phyloP scores from a whole-genome alignment of 2,329 filamentous ascomycete genomes.

The Aspergillus alliaceus region DNA sequence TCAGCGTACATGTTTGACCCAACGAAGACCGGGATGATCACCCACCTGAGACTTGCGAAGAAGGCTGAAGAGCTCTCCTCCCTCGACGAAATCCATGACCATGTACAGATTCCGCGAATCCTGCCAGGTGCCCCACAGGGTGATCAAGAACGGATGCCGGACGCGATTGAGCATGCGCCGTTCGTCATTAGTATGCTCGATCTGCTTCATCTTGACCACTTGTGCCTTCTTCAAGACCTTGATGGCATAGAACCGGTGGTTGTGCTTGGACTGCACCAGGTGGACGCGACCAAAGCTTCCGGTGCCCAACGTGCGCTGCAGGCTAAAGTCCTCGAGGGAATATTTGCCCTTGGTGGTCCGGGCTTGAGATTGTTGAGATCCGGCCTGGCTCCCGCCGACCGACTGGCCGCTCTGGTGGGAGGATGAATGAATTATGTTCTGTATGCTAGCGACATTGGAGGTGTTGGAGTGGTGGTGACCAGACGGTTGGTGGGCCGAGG shows the following conservation, averaged over 20 bases:
- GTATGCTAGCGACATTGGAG: conserved; percentile 77
- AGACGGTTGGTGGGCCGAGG: conserved; percentile 31
- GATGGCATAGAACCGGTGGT: conserved; percentile 95
- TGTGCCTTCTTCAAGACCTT: conserved; percentile 98
- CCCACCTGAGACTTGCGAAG: conserved; percentile 86
- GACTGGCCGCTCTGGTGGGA: conserved; percentile 46
- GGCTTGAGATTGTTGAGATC: conserved; percentile 16
- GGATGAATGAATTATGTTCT: conserved; percentile 74
- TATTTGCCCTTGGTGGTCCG: conserved; percentile 96
- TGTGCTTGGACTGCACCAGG: conserved; percentile 95
- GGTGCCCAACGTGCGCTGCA: conserved; percentile 89
- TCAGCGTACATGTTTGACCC: not conserved
- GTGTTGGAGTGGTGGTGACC: conserved; percentile 41
- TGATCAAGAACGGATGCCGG: conserved; percentile 97
- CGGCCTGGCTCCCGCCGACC: conserved; percentile 23
- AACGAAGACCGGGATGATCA: conserved; percentile 16
- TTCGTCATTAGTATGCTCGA: conserved; percentile 99
- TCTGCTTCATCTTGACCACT: conserved; percentile 99
- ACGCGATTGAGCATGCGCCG: conserved; percentile 93
- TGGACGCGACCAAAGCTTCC: conserved; percentile 97
- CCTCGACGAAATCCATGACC: conserved; percentile 99
- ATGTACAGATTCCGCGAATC: conserved; percentile 96
- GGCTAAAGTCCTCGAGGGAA: conserved; percentile 82
- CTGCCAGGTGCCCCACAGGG: conserved; percentile 97
- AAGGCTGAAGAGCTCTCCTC: conserved; percentile 93